Evolutionary conservation across 306 rosid species (phyloP).

Genomic region (Cyamopsis tetragonoloba): DNA sequence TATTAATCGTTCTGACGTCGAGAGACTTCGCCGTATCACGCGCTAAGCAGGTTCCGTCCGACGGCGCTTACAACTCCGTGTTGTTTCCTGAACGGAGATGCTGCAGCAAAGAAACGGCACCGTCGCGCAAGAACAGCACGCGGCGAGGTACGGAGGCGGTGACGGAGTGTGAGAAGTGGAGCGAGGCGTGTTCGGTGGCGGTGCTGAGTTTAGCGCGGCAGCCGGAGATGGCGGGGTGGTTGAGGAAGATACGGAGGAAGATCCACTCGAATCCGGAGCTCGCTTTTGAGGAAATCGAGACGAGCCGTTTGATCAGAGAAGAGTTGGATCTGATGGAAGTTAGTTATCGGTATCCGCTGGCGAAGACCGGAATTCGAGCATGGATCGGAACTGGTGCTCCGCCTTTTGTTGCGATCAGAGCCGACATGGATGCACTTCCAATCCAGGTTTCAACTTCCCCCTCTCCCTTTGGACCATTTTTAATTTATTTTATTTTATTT

Average conservation of each 20-base stretch:
- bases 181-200: constrained; percentile 53
- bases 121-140: constrained; percentile 38
- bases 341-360: constrained; percentile 59
- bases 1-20: neutral
- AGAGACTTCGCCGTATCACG: neutral
- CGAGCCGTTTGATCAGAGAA: constrained; percentile 60
- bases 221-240: constrained; percentile 68
- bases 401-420: constrained; percentile 88
- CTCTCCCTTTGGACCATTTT: neutral
- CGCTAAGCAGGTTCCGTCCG: constrained; percentile 21
- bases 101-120: neutral
- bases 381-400: constrained; percentile 90
- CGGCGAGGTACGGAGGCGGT: neutral
- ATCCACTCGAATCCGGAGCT: constrained; percentile 87
- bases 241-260: constrained; percentile 57
- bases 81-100: constrained; percentile 30
- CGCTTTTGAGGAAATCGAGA: constrained; percentile 86
- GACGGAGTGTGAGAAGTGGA: constrained; percentile 56
- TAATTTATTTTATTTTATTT: too few species aligned
- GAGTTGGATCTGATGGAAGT: constrained; percentile 79
- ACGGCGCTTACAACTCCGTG: constrained; percentile 10
- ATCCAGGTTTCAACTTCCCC: constrained; percentile 53
- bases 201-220: constrained; percentile 55
- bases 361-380: constrained; percentile 80
- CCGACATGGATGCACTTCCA: constrained; percentile 99